Evolutionary conservation across 306 rosid species (phyloP), one percentile per base, ranked within the genome.

Genomic region (Vicia faba): DNA sequence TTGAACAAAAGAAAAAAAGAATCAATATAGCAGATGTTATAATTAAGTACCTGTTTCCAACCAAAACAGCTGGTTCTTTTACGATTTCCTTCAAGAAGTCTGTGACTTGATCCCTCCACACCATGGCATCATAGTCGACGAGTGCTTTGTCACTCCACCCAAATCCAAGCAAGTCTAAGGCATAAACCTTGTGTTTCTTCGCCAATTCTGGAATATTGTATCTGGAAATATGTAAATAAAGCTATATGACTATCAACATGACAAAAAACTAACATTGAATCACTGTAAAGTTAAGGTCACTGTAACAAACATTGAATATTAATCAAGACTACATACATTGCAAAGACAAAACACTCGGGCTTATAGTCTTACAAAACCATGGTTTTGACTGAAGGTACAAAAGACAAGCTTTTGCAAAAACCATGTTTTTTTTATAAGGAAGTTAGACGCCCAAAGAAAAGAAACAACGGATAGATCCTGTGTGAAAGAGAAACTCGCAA

Each of bases 81-180:
- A 93, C 95, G n/a, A 93, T 79, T 51, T 90, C 99, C 72, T 88
- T 86, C 86, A 88, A 19, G 78, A 90, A 93, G 74, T 93, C 97
- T 54, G 76, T 90, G 35, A 85, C 90, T 73, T 93, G 99, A 78
- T 86, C 97, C 65, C 86, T 90, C 99, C 96, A 88, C 18, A 90
- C 82, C 90, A 86, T 46, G 78, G 97, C 92, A 82, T 93, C 96
- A 33, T 93, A 93, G n/a, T 93, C 96, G 1, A 90, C 79, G 38
- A 93, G 45, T 71, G 99, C 99, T 68, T 93, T 93, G 77, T 93
- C 97, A 78, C 99, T 93, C 99, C 99, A 93, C 46, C 99, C 97
- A 57, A 93, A 93, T 41, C 97, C 97, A 74, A 90, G 84, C 86
- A 93, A 86, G 86, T 88, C 99, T 77, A 93, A 58, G 45, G 97